Conservation (phyloP, 352 stramenopile genomes). For the Saprolegnia diclina region DNA sequence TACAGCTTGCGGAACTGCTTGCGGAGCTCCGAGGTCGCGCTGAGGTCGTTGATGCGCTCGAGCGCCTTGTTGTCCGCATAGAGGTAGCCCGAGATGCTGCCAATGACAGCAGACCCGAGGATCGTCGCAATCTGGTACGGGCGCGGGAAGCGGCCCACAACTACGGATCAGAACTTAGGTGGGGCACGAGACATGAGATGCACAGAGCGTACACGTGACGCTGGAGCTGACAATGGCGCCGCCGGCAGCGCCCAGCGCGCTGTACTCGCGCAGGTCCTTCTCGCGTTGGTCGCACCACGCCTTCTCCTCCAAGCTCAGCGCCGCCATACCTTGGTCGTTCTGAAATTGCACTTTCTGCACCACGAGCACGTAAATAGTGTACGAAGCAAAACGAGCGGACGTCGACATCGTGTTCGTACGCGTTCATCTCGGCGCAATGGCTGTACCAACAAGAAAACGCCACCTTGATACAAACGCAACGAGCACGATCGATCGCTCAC, state of each 20-base stretch:
- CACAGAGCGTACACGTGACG: constrained; percentile 46
- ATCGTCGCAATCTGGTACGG: constrained; percentile 58
- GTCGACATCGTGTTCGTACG: no score
- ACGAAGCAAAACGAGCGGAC: no score
- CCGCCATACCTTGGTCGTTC: background rate
- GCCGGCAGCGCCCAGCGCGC: constrained; percentile 48
- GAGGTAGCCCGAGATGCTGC: constrained; percentile 51
- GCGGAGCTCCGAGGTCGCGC: constrained; percentile 61
- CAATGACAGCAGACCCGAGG: constrained; percentile 50
- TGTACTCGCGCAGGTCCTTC: constrained; percentile 59
- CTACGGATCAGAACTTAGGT: constrained; percentile 29
- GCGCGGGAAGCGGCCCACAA: constrained; percentile 57
- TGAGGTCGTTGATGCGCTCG: constrained; percentile 66
- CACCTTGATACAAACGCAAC: no score
- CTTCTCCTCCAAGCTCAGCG: constrained; percentile 73
- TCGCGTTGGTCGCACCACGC: constrained; percentile 71
- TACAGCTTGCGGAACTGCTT: constrained; percentile 81
- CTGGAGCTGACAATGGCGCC: constrained; percentile 44
- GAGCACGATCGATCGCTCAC: no score
- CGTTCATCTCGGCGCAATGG: no score
- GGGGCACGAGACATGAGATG: background rate
- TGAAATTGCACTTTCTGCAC: background rate
- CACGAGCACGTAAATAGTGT: background rate
- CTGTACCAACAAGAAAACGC: no score
- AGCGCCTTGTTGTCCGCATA: constrained; percentile 70